Base-by-base conservation (phyloP, 2,329 filamentous ascomycete genomes). In the Fusarium pseudograminearum region DNA sequence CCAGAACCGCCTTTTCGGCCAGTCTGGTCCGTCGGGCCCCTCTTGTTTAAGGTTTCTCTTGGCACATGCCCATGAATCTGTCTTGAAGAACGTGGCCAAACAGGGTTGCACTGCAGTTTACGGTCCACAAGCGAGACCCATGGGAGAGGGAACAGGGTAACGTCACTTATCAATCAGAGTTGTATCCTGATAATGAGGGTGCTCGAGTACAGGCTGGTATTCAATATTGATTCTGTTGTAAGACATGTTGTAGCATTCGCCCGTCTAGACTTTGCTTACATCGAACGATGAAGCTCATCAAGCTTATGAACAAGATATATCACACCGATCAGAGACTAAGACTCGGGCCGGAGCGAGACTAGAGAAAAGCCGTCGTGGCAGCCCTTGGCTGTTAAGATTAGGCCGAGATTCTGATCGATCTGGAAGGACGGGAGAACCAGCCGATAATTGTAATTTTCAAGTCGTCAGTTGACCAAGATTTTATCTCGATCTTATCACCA, bases 61-160 rank as follows among this genome's bases (percentile, higher is more conserved):
- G 60, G 58, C 53, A 50, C 20, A 56, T 56, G 44, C 31, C 31
- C 42, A 47, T 24, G 7, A 40, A 52, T 52, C 14, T 52, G 20
- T 41, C 18, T 26, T 30, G 18, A 28, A 52, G 36, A 52, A 52
- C 34, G 48, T 52, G 48, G 48, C 36, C 24, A 34, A 41, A 46
- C 20, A 34, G 40, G 16, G 60, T 63, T 42, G 34, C 36, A 63
- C 41, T 63, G 58, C 58, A 63, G 15, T 26, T 57, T 34, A 38
- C 15, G 28, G 50, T 26, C 26, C 28, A 31, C 28, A 46, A 20
- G 26, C 15, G 24, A 48, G 42, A 38, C 24, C 51, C 40, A 28
- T 20, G 18, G 28, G 18, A 26, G 8, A 34, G n/a, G 42, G 18
- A 28, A 26, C 22, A 16, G 20, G 53, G 41, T 47, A 48, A 24